Evolutionary conservation across 768 basidiomycete genomes (phyloP).

Genomic region (Podaxis rugospora): DNA sequence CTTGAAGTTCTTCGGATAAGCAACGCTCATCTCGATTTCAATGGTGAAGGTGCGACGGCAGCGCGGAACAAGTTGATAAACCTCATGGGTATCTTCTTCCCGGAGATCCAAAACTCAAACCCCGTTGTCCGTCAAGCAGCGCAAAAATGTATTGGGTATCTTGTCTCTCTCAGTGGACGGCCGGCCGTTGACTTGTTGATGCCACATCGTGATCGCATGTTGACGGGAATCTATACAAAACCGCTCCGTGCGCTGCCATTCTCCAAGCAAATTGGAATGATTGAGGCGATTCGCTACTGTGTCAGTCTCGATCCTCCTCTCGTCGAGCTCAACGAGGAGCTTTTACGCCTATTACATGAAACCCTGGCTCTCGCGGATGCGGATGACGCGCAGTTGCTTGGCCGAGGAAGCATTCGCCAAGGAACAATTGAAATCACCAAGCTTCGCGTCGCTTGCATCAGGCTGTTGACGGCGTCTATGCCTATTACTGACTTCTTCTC

Average conservation of each 20-base stretch:
- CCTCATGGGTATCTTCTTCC: constrained; percentile 78
- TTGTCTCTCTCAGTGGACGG: constrained; percentile 70
- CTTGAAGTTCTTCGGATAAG: constrained; percentile 60
- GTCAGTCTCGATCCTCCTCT: constrained; percentile 86
- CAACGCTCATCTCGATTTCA: constrained; percentile 43
- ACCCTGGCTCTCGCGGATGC: constrained; percentile 94
- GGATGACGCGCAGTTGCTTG: constrained; percentile 80
- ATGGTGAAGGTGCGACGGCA: constrained; percentile 35
- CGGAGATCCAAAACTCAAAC: constrained; percentile 86
- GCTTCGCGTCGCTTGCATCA: constrained; percentile 91
- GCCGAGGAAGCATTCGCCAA: constrained; percentile 73
- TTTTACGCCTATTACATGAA: constrained; percentile 87
- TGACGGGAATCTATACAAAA: constrained; percentile 91
- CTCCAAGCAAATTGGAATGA: constrained; percentile 94
- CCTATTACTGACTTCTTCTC: constrained; percentile 91
- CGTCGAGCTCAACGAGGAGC: constrained; percentile 88
- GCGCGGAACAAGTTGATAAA: constrained; percentile 57
- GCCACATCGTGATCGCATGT: constrained; percentile 83
- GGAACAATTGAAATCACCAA: constrained; percentile 78
- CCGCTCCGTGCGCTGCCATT: constrained; percentile 93
- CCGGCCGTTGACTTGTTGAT: constrained; percentile 75
- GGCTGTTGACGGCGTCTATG: constrained; percentile 91
- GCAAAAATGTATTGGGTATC: constrained; percentile 72
- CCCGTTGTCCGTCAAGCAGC: constrained; percentile 79
- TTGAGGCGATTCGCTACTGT: constrained; percentile 94